Percentiles rank a stretch among this genome's conserved stretches.
Conservation (phyloP, 1,284 basidiomycete species). For the Caloboletus firmus region DNA sequence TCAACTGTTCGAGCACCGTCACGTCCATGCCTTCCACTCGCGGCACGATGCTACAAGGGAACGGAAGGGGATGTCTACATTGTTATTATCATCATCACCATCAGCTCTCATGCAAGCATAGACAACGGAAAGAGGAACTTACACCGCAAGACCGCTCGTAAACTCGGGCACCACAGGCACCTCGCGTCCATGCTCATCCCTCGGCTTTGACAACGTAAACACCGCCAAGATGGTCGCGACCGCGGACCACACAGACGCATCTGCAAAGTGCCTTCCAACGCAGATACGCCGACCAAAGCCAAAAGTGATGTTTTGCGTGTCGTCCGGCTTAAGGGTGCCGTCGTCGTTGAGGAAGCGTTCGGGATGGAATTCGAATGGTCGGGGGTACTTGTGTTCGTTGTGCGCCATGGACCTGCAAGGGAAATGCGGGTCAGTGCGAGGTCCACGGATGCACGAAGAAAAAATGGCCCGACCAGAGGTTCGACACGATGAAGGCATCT, state of each 20-base stretch:
- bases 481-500: conserved; percentile 17
- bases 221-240: conserved; percentile 14
- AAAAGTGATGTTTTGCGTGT: conserved; percentile 16
- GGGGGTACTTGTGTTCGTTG: conserved; percentile 15
- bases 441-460: background rate
- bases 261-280: conserved; percentile 19
- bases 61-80: conserved; percentile 17
- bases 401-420: conserved; percentile 22
- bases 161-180: conserved; percentile 12
- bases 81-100: background rate
- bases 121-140: background rate
- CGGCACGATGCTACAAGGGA: conserved; percentile 19
- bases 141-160: conserved; percentile 12
- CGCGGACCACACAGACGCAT: conserved; percentile 18
- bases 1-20: conserved; percentile 8
- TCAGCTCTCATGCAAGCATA: background rate
- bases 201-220: conserved; percentile 11
- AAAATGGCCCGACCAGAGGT: conserved; percentile 12
- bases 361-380: conserved; percentile 13
- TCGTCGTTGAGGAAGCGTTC: conserved; percentile 22
- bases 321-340: conserved; percentile 18
- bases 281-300: conserved; percentile 26
- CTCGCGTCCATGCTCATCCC: conserved; percentile 9
- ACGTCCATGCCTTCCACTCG: conserved; percentile 12
- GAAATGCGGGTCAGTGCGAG: background rate